phyloP scores from a whole-genome alignment of 2,329 filamentous ascomycete species.

The Aspergillaceae sp. region DNA sequence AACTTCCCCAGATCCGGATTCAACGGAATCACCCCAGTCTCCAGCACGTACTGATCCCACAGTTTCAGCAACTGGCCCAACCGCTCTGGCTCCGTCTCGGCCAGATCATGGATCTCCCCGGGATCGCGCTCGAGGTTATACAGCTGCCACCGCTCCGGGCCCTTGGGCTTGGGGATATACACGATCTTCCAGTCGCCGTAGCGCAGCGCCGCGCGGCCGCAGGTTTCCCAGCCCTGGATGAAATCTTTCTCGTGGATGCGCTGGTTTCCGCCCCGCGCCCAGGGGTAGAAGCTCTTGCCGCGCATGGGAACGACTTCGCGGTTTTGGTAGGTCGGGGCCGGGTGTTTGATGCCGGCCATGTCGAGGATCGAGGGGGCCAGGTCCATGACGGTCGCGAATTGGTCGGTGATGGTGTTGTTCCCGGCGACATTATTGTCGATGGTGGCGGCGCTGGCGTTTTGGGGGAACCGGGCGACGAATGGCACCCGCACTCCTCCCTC shows the following conservation, averaged over 20 bases:
- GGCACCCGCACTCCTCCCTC: conserved; percentile 47
- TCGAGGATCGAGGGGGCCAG: conserved; percentile 40
- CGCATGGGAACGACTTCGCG: conserved; percentile 46
- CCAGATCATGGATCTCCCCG: conserved; percentile 43
- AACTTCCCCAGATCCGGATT: conserved; percentile 51
- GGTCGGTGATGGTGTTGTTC: conserved; percentile 38
- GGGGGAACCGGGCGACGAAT: conserved; percentile 41
- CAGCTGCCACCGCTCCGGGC: conserved; percentile 49
- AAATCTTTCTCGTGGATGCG: conserved; percentile 45
- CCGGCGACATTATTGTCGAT: conserved; percentile 4
- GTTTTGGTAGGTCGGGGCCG: conserved; percentile 45
- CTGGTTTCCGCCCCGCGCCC: conserved; percentile 25
- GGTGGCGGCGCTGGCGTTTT: conserved; percentile 7
- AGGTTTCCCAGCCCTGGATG: conserved; percentile 51
- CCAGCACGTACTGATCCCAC: conserved; percentile 52
- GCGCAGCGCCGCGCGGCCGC: conserved; percentile 46
- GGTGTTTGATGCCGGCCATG: conserved; percentile 40
- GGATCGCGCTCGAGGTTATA: conserved; percentile 47
- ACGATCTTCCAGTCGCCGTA: conserved; percentile 51
- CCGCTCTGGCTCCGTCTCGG: conserved; percentile 34
- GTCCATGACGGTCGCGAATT: conserved; percentile 48
- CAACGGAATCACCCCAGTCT: conserved; percentile 53
- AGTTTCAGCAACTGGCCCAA: conserved; percentile 43
- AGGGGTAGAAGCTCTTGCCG: conserved; percentile 41
- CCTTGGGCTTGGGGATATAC: conserved; percentile 49